phyloP scores from a whole-genome alignment of 1,139 yeast species.

The Candida albicans region DNA sequence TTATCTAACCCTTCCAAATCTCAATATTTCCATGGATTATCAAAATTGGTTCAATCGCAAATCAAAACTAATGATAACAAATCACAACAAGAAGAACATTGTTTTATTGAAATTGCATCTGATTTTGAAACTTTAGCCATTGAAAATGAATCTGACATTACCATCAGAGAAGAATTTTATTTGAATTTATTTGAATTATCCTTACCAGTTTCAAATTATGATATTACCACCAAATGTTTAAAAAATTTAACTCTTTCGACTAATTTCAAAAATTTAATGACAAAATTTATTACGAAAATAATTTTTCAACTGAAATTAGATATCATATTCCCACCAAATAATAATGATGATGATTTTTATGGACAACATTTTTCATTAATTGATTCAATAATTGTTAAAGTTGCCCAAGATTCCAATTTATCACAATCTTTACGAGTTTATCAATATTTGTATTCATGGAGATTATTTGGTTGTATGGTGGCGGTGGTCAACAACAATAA shows the following conservation, averaged over 20 bases:
- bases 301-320: conserved; percentile 22
- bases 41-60: conserved; percentile 29
- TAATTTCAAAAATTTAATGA: conserved; percentile 18
- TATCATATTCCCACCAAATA: conserved; percentile 24
- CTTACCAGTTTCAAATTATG: conserved; percentile 25
- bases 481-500: conserved; percentile 13
- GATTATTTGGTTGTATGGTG: conserved; percentile 31
- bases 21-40: conserved; percentile 37
- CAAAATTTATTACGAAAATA: conserved; percentile 27
- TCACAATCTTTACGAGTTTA: conserved; percentile 47
- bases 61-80: conserved; percentile 7
- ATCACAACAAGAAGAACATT: conserved; percentile 17
- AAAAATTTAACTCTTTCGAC: conserved; percentile 19
- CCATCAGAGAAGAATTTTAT: conserved; percentile 20
- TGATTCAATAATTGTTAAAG: conserved; percentile 39
- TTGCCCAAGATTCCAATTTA: conserved; percentile 38
- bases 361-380: conserved; percentile 30
- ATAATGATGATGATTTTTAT: conserved; percentile 20
- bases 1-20: conserved; percentile 18
- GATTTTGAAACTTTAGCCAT: conserved; percentile 37
- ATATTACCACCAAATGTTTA: conserved; percentile 27
- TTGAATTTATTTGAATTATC: conserved; percentile 34
- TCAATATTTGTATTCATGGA: conserved; percentile 57
- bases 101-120: conserved; percentile 28
- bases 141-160: conserved; percentile 16